Base-by-base conservation (phyloP, 2,329 filamentous ascomycete species). In the Neobulgaria alba region DNA sequence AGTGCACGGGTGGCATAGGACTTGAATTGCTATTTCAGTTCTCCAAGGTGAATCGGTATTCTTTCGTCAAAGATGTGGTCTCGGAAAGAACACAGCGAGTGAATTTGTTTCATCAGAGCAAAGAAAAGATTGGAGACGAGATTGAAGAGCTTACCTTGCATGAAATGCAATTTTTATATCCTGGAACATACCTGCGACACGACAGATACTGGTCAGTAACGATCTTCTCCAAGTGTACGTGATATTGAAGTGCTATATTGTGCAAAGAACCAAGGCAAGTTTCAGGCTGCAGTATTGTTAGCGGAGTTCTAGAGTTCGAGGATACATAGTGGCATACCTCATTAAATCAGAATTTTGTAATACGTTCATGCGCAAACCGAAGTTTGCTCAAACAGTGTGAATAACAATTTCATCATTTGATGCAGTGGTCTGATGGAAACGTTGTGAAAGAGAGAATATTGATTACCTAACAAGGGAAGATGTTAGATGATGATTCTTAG, bases 291-390 rank as follows among this genome's bases (percentile, higher is more conserved):
- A 31, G 32, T 10, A 36, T 33, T 5, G 35, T 56, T 46, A 57
- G 51, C 39, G 7, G 10, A 5, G 29, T 7, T 23, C 14, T 7
- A 26, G 12, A 7, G 23, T 26, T 7, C 7, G 12, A 7, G 12
- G 23, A 26, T 7, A 26, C 23, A 26, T 26, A 7, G 12, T 26
- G 23, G 12, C 23, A 26, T 26, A 26, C 23, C 62, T 64, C 62
- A 65, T 65, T 65, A 65, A 64, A 65, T 65, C 62, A 65, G 62
- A 65, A 58, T 64, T 65, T 62, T 57, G 47, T 54, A 50, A 48
- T 62, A 51, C 51, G 55, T 61, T 62, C 61, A 61, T 52, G 48
- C 51, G 50, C 50, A 52, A 49, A 57, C 48, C n/a, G 47, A 48
- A 57, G 53, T 51, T 49, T 51, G 49, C 45, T 63, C 61, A 63